A percentile compares a stretch with the other conserved stretches of the same genome.
phyloP scores from a whole-genome alignment of 1,139 yeast species.

The Saccharomyces hybrid region DNA sequence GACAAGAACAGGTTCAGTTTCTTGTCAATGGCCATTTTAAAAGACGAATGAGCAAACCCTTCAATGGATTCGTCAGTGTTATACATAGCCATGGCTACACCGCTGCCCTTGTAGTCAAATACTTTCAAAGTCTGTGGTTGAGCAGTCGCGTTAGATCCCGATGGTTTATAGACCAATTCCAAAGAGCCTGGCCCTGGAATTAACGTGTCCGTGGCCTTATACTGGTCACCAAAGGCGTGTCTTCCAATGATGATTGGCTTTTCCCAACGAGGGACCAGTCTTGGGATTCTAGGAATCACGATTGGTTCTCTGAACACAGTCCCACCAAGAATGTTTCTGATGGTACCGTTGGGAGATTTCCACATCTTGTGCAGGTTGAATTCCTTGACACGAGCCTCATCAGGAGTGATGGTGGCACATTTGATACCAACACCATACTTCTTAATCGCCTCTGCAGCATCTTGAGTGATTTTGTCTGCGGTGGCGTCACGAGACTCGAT shows the following conservation, averaged over 20 bases:
- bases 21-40: conserved; percentile 63
- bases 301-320: conserved; percentile 82
- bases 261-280: conserved; percentile 73
- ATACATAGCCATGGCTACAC: conserved; percentile 77
- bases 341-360: conserved; percentile 81
- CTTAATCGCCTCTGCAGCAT: conserved; percentile 69
- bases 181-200: conserved; percentile 62
- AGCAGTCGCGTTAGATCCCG: conserved; percentile 35
- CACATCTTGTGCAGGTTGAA: conserved; percentile 73
- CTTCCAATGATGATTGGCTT: conserved; percentile 79
- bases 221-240: conserved; percentile 82
- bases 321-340: conserved; percentile 73
- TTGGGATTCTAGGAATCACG: conserved; percentile 66
- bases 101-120: conserved; percentile 51
- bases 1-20: conserved; percentile 62
- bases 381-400: conserved; percentile 72
- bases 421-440: conserved; percentile 75
- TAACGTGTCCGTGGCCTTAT: conserved; percentile 69
- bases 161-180: conserved; percentile 59
- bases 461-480: conserved; percentile 62
- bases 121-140: conserved; percentile 41
- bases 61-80: conserved; percentile 73
- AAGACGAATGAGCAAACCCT: conserved; percentile 74
- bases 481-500: conserved; percentile 65
- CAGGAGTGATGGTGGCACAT: conserved; percentile 84